Evolutionary conservation across 352 stramenopile species (phyloP).

Genomic region (Phytophthora pisi): DNA sequence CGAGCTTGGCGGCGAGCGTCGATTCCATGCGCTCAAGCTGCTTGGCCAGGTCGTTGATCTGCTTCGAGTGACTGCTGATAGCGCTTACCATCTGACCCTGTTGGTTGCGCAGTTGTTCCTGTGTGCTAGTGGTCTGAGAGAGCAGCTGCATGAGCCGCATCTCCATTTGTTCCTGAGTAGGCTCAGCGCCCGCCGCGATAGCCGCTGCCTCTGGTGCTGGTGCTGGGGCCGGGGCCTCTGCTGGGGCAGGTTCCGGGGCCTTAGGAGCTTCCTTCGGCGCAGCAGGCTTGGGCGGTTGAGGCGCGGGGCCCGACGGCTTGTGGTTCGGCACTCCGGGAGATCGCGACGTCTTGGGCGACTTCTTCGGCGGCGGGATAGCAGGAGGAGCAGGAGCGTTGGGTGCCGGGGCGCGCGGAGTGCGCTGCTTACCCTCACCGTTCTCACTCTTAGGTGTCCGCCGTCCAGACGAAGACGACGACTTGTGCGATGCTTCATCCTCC

Average conservation of each 20-base stretch:
- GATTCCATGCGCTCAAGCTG: conserved; percentile 87
- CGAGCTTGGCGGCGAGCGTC: conserved; percentile 72
- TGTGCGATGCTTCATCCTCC: conserved; percentile 56
- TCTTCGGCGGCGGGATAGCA: conserved; percentile 47
- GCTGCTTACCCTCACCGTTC: conserved; percentile 32
- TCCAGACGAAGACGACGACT: conserved; percentile 65
- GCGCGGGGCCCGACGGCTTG: conserved; percentile 30
- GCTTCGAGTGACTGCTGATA: conserved; percentile 79
- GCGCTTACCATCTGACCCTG: conserved; percentile 86
- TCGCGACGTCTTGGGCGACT: conserved; percentile 26
- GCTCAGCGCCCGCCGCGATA: conserved; percentile 19
- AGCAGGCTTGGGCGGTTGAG: conserved; percentile 23
- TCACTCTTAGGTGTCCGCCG: conserved; percentile 30
- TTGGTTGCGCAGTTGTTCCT: conserved; percentile 85
- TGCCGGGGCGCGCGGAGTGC: conserved; percentile 31
- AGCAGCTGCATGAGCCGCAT: conserved; percentile 78
- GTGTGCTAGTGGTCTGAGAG: conserved; percentile 84
- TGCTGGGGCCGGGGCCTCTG: conserved; percentile 11
- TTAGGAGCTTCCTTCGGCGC: conserved; percentile 21
- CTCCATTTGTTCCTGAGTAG: conserved; percentile 75
- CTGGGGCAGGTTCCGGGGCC: conserved; percentile 11
- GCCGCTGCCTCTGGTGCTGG: conserved; percentile 13
- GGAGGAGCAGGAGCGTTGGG: conserved; percentile 36
- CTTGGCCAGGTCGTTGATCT: conserved; percentile 84
- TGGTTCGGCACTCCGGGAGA: conserved; percentile 16